Evolutionary conservation across 371 early-diverging fungal genomes (phyloP), one percentile per base, ranked within the genome.

Genomic region (Mortierella sp.): DNA sequence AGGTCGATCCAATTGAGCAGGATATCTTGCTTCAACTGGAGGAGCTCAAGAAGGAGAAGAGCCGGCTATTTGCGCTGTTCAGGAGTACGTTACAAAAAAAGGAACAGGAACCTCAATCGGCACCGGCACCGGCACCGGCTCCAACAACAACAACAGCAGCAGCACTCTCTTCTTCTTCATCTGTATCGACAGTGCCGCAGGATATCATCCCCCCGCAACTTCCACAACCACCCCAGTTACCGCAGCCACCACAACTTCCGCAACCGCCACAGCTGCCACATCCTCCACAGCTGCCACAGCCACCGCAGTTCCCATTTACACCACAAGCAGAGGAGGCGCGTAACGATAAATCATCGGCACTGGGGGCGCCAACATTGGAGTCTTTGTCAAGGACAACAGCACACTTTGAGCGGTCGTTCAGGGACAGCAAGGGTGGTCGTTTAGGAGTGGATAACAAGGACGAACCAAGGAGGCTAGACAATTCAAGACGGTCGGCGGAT

Each of bases 51-150:
- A 85, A 81, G 55, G 86, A 85, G 48, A 85, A 85, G 79, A 79
- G 74, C 50, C 81, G 81, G n/a, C 73, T 85, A 14, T 85, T 85
- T 76, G 79, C 81, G 9, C 78, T 78, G n/a, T 85, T 85, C 44
- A 48, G 81, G 69, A 59, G 26, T 11, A 55, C 79, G 4, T 16
- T 85, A 21, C 71, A 76, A 71, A 83, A 55, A 54, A 75, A 72
- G 54, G 78, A 77, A 28, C 67, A 72, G 8, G 72, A 44, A 3
- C 67, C 61, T 51, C 53, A 73, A 14, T 53, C 46, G 37, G 71
- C 69, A 16, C 53, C 80, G n/a, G 16, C 64, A 8, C n/a, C 61
- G 53, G n/a, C 73, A 61, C 34, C 73, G 46, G 37, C 72, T 5
- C 6, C 50, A 59, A 24, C 48, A 57, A n/a, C 31, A 55, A 4